Conservation (phyloP, 352 stramenopile genomes). For the Thalassiosira hispida region DNA sequence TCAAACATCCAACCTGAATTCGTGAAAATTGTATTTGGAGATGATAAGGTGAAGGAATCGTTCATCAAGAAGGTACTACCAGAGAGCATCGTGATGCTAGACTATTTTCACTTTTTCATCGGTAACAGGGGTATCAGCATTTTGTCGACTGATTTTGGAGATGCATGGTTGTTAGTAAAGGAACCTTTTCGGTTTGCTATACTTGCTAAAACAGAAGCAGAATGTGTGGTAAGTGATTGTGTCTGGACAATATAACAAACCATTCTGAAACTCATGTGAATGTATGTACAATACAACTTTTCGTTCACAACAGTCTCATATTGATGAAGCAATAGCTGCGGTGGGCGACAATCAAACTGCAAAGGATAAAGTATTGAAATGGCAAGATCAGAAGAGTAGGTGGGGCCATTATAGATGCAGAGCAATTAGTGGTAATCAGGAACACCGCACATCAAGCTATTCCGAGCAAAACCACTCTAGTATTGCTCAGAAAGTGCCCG, state of each 20-base stretch:
- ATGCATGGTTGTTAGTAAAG: conserved; percentile 3
- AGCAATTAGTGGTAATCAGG: not conserved
- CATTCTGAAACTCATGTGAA: too few relatives aligned
- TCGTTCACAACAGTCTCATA: not conserved
- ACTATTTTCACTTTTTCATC: not conserved
- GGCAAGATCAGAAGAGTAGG: not conserved
- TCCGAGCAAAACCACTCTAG: not conserved
- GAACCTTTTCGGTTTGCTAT: not conserved
- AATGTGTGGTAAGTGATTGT: not conserved
- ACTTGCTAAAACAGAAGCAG: not conserved
- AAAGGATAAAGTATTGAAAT: not conserved
- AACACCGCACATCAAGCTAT: not conserved
- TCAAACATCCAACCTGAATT: not conserved
- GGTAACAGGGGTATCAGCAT: not conserved
- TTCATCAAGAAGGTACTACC: not conserved
- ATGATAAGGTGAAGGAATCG: conserved; percentile 2
- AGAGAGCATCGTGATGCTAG: not conserved
- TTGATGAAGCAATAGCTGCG: not conserved
- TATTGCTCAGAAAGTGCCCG: not conserved
- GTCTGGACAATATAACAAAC: too few relatives aligned
- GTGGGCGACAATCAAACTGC: not conserved
- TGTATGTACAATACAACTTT: too few relatives aligned
- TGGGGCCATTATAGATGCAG: not conserved
- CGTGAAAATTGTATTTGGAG: not conserved
- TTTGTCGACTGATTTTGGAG: not conserved